Evolutionary conservation across 1,139 yeast species (phyloP), one percentile per base, ranked within the genome.

Genomic region (Geotrichum europaeum): DNA sequence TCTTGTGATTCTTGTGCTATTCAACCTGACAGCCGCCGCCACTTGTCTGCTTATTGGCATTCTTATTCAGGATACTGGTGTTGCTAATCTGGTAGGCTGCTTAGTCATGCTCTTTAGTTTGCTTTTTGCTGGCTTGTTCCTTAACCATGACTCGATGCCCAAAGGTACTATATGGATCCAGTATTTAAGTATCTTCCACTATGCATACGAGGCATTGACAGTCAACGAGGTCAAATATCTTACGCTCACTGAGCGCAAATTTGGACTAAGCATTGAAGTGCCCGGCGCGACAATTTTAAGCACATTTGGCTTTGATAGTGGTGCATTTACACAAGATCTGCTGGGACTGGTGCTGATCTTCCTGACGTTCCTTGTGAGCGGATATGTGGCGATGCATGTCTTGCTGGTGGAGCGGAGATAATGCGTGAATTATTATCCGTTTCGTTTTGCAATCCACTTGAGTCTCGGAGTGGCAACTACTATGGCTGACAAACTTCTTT

Each of bases 271-370:
- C 57, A 94, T 94, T 66, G 97, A 91, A 73, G 96, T 94, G n/a
- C 99, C 99, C 0, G 99, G 99, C 5, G 98, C 99, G 1, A 95
- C 96, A 1, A 94, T 94, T 63, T 80, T 94, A 66, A 88, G 96
- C 67, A 91, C 98, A 0, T 94, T 94, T 78, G 99, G 99, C 0
- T 94, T 94, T 73, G 83, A 89, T 65, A 92, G 89, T 22, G 83
- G 85, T 49, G 95, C 94, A 1, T 81, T 89, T 64, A 76, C 84
- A 76, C 76, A 78, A 51, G 98, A 94, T 72, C 79, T 87, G 25
- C 67, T 77, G 7, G 81, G 79, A 50, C 78, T 89, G 61, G 77
- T 75, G 0, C 77, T 79, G 9, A 69, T 79, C 59, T 70, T 75
- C 55, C 70, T 76, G 2, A 68, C 78, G 1, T 89, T 89, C 71